A percentile compares a stretch with the other conserved stretches of the same genome.
phyloP scores from a whole-genome alignment of 2,329 filamentous ascomycete genomes.

The Calcarisporium arbuscula region DNA sequence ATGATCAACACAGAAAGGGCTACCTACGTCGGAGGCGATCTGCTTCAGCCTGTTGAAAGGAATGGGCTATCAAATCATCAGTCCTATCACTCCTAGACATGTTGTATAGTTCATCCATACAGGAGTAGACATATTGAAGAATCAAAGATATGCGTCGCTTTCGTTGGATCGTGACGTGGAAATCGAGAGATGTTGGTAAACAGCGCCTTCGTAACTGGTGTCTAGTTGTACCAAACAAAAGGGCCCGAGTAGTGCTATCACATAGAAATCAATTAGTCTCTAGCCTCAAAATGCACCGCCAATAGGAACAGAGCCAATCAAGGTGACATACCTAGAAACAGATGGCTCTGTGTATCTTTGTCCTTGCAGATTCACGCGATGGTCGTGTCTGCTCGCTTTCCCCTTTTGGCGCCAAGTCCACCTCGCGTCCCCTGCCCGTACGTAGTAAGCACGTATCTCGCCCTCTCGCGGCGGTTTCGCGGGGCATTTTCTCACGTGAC shows the following conservation, averaged over 20 bases:
- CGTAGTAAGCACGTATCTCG: too few relatives aligned
- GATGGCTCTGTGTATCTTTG: too few relatives aligned
- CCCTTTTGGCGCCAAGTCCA: slow-evolving; percentile 14
- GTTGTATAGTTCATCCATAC: slow-evolving; percentile 16
- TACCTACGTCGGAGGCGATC: slow-evolving; percentile 73
- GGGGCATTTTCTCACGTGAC: slow-evolving; percentile 22
- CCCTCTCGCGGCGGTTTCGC: slow-evolving; percentile 12
- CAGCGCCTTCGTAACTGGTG: too few relatives aligned
- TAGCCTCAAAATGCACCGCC: background rate
- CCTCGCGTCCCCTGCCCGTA: too few relatives aligned
- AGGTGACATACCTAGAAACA: background rate
- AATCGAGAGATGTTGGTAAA: too few relatives aligned
- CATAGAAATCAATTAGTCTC: slow-evolving; percentile 1
- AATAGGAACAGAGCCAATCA: background rate
- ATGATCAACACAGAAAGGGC: background rate
- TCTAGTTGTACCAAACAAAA: slow-evolving; percentile 20
- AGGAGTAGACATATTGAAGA: slow-evolving; percentile 30
- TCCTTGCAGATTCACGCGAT: slow-evolving; percentile 3
- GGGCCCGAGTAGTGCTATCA: too few relatives aligned
- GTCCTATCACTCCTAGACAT: slow-evolving; percentile 1
- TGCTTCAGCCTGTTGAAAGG: slow-evolving; percentile 72
- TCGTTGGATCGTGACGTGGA: too few relatives aligned
- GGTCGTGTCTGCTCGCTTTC: slow-evolving; percentile 21
- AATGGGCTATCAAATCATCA: slow-evolving; percentile 54
- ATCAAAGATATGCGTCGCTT: slow-evolving; percentile 8